Evolutionary conservation across 192 early-diverging fungal species (phyloP), one percentile per base, ranked within the genome.

Genomic region (Mortierella hygrophila): DNA sequence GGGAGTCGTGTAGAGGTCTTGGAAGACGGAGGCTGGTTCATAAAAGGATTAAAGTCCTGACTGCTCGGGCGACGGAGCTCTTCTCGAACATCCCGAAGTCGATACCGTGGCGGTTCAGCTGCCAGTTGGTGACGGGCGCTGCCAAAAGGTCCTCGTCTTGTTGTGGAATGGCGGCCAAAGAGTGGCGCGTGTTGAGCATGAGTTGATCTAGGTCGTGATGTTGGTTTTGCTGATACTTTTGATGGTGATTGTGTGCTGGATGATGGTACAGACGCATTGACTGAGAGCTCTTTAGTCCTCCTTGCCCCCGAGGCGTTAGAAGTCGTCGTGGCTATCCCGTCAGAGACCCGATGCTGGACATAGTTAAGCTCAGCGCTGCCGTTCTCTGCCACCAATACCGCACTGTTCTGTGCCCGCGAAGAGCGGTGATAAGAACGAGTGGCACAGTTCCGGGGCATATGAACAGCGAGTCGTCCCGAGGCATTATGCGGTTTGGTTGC

Each of bases 11-110:
- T 37, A 44, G 29, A 16, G 10, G n/a, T 29, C 16, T 60, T 75
- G 23, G 32, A 21, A 9, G n/a, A n/a, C 37, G 49, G 35, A 23
- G 75, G 18, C 29, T 74, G 74, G 13, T 70, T 80, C 32, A 37
- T 16, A 49, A 86, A 86, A 4, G 84, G 84, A 40, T 86, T 60
- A 41, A 86, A 86, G 1, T 71, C 68, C 11, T 63, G 13, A 21
- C 65, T 55, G 5, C n/a, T 42, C 8, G 72, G 47, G 11, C 37
- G 60, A 15, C 2, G 10, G 4, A 52, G 2, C 16, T 68, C 79
- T 63, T 65, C 60, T 15, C 13, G 55, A 11, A 70, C 65, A n/a
- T 77, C 78, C 44, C 11, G 4, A 29, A 86, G 65, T 23, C 77
- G 69, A 63, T 81, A 86, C 8, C 52, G 69, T 6, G 84, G 84